Conservation (phyloP, 2,329 filamentous ascomycete genomes). For the Alternaria ethzedia region DNA sequence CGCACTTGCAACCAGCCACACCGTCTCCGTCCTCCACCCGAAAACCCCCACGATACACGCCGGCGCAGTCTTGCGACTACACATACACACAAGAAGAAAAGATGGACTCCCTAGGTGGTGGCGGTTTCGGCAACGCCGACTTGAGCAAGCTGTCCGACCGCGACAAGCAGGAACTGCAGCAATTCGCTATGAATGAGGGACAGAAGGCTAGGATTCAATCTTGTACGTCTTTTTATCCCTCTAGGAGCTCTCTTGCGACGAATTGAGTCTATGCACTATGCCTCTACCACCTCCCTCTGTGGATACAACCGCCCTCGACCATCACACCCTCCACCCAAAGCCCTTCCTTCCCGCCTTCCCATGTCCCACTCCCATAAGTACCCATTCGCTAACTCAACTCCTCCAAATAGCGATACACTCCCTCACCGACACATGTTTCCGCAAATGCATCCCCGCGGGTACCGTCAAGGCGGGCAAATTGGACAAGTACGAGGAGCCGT, state of each 20-base stretch:
- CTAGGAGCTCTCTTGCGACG: neutral
- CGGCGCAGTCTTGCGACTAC: constrained; percentile 8
- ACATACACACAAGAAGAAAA: constrained; percentile 1
- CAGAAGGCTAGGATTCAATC: constrained; percentile 78
- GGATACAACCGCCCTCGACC: neutral
- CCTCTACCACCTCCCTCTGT: neutral
- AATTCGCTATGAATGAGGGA: constrained; percentile 82
- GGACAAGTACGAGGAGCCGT: constrained; percentile 79
- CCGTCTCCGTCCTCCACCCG: neutral
- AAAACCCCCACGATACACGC: constrained; percentile 1
- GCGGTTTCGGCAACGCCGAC: constrained; percentile 63
- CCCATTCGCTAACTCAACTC: neutral
- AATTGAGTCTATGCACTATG: neutral
- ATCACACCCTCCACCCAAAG: no score
- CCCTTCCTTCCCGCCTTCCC: no score
- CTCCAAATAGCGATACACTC: constrained; percentile 62
- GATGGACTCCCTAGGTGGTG: constrained; percentile 49
- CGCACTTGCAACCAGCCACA: neutral
- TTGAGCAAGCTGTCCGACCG: constrained; percentile 76
- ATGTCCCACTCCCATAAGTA: neutral
- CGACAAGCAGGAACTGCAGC: constrained; percentile 86
- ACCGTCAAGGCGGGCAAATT: constrained; percentile 74
- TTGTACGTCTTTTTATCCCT: constrained; percentile 25
- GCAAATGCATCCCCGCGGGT: constrained; percentile 82
- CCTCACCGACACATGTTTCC: constrained; percentile 85